These are phyloP conservation scores for Pythium oligandrum DNA, from an alignment of 352 stramenopile genomes.

Conservation along the genomic window DNA sequence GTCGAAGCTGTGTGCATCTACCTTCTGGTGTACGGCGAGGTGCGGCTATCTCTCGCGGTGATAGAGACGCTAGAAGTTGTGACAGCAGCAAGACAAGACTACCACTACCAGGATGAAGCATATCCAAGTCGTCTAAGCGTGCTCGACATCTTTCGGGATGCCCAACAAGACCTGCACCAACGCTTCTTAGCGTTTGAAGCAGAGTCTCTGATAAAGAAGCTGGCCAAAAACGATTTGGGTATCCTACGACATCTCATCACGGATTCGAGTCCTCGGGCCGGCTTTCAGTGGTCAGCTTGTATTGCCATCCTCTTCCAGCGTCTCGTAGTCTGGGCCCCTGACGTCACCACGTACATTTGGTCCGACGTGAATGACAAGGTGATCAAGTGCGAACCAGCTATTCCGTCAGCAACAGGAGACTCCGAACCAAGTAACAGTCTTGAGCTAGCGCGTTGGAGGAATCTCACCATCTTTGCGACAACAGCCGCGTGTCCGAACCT, in stretches of 20 bases:
- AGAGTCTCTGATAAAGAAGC: conserved; percentile 2
- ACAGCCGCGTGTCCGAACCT: conserved; percentile 38
- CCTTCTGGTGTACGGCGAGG: conserved; percentile 43
- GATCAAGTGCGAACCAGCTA: conserved; percentile 50
- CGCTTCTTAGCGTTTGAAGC: conserved; percentile 17
- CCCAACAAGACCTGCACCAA: conserved; percentile 16
- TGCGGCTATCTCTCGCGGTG: conserved; percentile 19
- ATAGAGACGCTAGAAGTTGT: conserved; percentile 33
- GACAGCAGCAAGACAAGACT: conserved; percentile 4
- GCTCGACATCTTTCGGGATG: conserved; percentile 15
- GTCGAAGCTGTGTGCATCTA: conserved; percentile 56
- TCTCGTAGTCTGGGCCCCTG: conserved; percentile 32
- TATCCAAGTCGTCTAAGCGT: conserved; percentile 17
- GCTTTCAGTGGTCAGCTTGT: conserved; percentile 56
- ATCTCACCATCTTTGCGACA: conserved; percentile 54
- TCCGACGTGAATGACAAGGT: conserved; percentile 55
- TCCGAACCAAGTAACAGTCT: conserved; percentile 3
- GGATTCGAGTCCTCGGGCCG: conserved; percentile 11
- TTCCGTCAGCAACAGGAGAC: conserved; percentile 22
- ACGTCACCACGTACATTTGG: conserved; percentile 69
- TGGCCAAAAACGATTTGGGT: conserved; percentile 9
- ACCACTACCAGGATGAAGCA: conserved; percentile 6
- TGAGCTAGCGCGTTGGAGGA: conserved; percentile 58
- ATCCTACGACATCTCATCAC: conserved; percentile 12
- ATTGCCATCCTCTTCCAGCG: conserved; percentile 39